phyloP scores from a whole-genome alignment of 1,139 yeast genomes.

The Suhomyces panamericanus region DNA sequence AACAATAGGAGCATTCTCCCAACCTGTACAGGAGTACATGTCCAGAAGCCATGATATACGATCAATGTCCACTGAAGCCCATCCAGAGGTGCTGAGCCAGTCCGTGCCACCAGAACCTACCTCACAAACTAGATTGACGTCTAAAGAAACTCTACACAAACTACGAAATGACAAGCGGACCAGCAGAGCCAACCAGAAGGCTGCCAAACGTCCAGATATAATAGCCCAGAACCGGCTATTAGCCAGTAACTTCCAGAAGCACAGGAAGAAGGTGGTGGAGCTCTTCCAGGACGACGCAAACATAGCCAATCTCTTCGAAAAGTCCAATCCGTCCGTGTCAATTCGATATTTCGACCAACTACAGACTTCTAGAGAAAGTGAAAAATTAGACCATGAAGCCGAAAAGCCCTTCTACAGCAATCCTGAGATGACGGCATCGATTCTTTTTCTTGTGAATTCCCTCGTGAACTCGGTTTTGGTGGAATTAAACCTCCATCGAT shows the following conservation, averaged over 20 bases:
- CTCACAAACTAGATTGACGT: not conserved
- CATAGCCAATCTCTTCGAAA: constrained; percentile 18
- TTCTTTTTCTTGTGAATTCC: constrained; percentile 19
- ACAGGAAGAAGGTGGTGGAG: constrained; percentile 21
- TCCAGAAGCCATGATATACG: not conserved
- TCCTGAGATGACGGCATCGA: constrained; percentile 23
- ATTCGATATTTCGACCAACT: constrained; percentile 1
- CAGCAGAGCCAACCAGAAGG: constrained; percentile 11
- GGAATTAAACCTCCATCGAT: constrained; percentile 27
- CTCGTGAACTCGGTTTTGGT: constrained; percentile 26
- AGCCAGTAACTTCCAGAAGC: constrained; percentile 19
- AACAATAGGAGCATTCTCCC: not conserved
- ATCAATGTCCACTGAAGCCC: not conserved
- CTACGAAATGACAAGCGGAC: constrained; percentile 9
- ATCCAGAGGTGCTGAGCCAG: not conserved
- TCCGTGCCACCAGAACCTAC: not conserved
- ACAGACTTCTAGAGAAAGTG: not conserved
- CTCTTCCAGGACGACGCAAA: constrained; percentile 19
- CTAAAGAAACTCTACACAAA: not conserved
- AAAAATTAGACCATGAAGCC: not conserved
- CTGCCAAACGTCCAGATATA: constrained; percentile 7
- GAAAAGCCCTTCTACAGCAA: constrained; percentile 15
- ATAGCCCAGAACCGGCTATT: constrained; percentile 14
- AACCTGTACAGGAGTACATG: not conserved
- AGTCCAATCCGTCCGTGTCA: not conserved